These are phyloP conservation scores for Fraxinus dipetala DNA, from an alignment of 305 asterid genomes.

Conservation along the genomic window DNA sequence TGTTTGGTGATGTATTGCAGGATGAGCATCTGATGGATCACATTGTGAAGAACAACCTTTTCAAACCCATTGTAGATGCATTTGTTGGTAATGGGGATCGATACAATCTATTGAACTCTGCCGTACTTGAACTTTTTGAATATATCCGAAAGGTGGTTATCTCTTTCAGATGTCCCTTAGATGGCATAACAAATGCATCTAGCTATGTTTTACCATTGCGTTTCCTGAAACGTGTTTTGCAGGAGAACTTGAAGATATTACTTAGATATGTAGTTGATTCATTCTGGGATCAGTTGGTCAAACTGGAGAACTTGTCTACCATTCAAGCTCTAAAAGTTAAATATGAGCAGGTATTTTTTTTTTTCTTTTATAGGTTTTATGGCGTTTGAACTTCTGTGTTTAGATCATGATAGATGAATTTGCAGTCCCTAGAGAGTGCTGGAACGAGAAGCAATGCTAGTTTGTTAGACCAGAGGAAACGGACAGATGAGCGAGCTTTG, in stretches of 20 bases:
- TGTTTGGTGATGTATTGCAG: conserved; percentile 41
- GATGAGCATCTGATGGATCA: conserved; percentile 89
- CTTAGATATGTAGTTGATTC: conserved; percentile 76
- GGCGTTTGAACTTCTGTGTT: neutral
- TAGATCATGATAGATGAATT: conserved; percentile 23
- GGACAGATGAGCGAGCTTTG: conserved; percentile 82
- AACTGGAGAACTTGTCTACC: conserved; percentile 60
- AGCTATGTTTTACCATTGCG: neutral
- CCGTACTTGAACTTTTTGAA: conserved; percentile 86
- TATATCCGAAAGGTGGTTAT: conserved; percentile 68
- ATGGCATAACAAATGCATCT: conserved; percentile 16
- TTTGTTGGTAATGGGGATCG: conserved; percentile 87
- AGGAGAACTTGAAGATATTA: conserved; percentile 84
- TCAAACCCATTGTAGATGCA: conserved; percentile 76
- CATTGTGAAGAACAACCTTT: conserved; percentile 68
- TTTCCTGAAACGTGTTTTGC: conserved; percentile 34
- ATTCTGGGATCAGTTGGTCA: conserved; percentile 81
- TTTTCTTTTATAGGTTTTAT: conserved; percentile 2
- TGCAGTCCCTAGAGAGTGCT: conserved; percentile 63
- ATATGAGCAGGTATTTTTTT: conserved; percentile 77
- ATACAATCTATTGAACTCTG: conserved; percentile 92
- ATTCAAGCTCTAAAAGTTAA: conserved; percentile 73
- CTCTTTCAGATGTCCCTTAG: conserved; percentile 13
- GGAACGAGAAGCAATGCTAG: conserved; percentile 48
- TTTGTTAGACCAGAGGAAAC: conserved; percentile 64